A percentile compares a stretch with the other conserved stretches of the same genome.
Conservation (phyloP, 2,329 filamentous ascomycete species). For the Ramichloridium luteum region DNA sequence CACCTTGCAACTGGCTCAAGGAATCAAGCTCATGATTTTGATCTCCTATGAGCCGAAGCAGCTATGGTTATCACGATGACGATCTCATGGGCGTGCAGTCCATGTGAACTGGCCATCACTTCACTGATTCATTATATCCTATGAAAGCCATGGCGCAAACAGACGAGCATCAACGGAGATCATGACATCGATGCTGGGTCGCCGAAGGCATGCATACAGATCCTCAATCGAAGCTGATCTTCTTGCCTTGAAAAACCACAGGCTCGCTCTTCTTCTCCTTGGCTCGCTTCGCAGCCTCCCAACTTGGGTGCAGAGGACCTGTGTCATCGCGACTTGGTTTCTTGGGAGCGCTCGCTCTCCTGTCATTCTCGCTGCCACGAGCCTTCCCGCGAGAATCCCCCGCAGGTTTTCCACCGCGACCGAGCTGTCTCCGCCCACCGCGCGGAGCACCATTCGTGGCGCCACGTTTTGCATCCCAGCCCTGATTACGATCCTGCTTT, state of each 20-base stretch:
- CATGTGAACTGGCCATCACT: too few relatives aligned
- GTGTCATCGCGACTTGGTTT: slow-evolving; percentile 31
- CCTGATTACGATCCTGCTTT: slow-evolving; percentile 36
- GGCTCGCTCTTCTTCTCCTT: slow-evolving; percentile 41
- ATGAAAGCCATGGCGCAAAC: too few relatives aligned
- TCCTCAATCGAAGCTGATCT: slow-evolving; percentile 47
- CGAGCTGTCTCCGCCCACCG: slow-evolving; percentile 10
- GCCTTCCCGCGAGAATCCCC: slow-evolving; percentile 9
- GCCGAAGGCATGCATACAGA: too few relatives aligned
- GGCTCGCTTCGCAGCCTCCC: slow-evolving; percentile 49
- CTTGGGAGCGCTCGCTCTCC: slow-evolving; percentile 12
- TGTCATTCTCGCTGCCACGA: neutral
- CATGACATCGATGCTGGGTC: too few relatives aligned
- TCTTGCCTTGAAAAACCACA: slow-evolving; percentile 44
- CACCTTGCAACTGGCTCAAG: too few relatives aligned
- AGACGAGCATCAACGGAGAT: too few relatives aligned
- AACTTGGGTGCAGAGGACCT: slow-evolving; percentile 50
- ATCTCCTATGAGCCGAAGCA: too few relatives aligned
- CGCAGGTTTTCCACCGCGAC: slow-evolving; percentile 2
- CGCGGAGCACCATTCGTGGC: slow-evolving; percentile 27
- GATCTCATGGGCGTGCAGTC: too few relatives aligned
- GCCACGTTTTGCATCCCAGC: slow-evolving; percentile 48
- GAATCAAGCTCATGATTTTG: too few relatives aligned
- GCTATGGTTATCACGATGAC: too few relatives aligned
- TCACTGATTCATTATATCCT: too few relatives aligned